Conservation (phyloP, 108 stramenopile species). For the Cylindrotheca fusiformis region DNA sequence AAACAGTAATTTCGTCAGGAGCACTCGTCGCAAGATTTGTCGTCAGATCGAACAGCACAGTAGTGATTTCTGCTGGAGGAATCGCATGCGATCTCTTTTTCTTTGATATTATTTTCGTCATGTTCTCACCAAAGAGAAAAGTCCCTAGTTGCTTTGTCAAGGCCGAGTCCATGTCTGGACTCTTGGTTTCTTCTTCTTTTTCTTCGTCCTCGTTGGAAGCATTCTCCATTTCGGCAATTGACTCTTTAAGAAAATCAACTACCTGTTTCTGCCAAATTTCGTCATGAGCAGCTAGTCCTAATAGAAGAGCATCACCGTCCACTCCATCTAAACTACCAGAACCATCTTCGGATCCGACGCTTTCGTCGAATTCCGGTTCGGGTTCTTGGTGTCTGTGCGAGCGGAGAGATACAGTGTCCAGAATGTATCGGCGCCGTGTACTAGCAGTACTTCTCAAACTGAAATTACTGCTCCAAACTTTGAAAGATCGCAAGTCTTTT, state of each 20-base stretch:
- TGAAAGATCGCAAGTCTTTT: conserved; percentile 49
- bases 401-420: conserved; percentile 29
- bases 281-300: conserved; percentile 78
- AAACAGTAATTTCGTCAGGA: conserved; percentile 55
- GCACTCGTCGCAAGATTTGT: conserved; percentile 47
- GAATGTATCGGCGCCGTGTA: conserved; percentile 44
- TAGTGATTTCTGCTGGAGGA: conserved; percentile 76
- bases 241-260: conserved; percentile 43
- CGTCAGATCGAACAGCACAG: conserved; percentile 74
- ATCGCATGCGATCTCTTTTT: conserved; percentile 63
- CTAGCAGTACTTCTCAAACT: conserved; percentile 63
- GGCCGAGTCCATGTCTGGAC: conserved; percentile 9
- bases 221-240: conserved; percentile 32
- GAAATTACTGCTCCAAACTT: conserved; percentile 54
- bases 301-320: conserved; percentile 46
- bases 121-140: conserved; percentile 75
- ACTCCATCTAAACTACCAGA: conserved; percentile 33
- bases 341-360: conserved; percentile 14
- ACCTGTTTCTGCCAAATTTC: conserved; percentile 72
- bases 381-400: conserved; percentile 2
- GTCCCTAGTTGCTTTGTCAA: conserved; percentile 44
- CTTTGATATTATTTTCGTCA: conserved; percentile 51
- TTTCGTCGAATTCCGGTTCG: conserved; percentile 18
- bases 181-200: not conserved
- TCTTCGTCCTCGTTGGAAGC: conserved; percentile 11